Percentiles rank a stretch among this genome's conserved stretches.
These are phyloP conservation scores for Lagerstroemia speciosa DNA, from an alignment of 345 rosid genomes.

Conservation along the genomic window DNA sequence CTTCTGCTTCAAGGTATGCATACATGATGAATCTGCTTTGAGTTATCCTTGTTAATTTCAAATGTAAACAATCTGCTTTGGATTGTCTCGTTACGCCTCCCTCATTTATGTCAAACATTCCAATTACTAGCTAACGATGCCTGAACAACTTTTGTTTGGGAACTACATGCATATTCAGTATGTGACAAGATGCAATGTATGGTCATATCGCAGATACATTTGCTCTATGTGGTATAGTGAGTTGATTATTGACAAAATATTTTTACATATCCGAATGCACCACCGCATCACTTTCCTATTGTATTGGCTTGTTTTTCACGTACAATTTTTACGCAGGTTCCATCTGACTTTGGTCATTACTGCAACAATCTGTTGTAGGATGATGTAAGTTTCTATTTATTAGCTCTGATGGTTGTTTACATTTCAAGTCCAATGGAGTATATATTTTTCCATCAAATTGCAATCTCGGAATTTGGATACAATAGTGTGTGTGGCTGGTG, in stretches of 20 bases:
- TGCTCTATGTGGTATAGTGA: background rate
- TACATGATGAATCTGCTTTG: background rate
- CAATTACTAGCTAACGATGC: background rate
- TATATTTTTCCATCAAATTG: background rate
- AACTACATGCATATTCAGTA: background rate
- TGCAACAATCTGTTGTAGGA: constrained; percentile 93
- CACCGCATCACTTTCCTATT: no score
- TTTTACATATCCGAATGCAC: background rate
- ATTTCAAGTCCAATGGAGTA: background rate
- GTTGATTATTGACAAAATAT: background rate
- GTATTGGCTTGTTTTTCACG: background rate
- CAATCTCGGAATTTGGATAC: background rate
- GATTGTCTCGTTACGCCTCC: background rate
- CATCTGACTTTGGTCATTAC: constrained; percentile 87
- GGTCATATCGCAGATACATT: background rate
- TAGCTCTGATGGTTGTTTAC: background rate
- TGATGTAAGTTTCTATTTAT: constrained; percentile 60
- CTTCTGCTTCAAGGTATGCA: background rate
- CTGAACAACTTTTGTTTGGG: background rate
- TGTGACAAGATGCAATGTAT: background rate
- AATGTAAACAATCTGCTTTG: background rate
- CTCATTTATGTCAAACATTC: background rate
- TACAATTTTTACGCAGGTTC: constrained; percentile 38
- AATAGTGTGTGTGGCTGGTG: no score
- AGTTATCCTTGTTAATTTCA: background rate